Evolutionary conservation across 1,284 basidiomycete genomes (phyloP), one percentile per base, ranked within the genome.

Genomic region (Uromyces viciae-fabae): DNA sequence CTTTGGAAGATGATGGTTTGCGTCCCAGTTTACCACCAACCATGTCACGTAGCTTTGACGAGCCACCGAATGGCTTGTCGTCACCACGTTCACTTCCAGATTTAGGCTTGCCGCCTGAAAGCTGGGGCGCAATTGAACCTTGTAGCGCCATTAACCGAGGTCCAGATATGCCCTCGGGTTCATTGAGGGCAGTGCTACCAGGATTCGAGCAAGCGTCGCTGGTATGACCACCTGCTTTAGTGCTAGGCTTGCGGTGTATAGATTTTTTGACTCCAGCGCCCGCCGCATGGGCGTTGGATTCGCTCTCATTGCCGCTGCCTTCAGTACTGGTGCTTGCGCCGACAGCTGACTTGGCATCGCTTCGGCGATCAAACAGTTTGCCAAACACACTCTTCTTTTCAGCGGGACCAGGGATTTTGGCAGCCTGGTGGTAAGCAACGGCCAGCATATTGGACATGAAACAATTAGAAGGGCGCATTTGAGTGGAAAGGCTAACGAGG

Each of bases 371-470:
- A 31, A 84, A 84, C 2, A 84, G 72, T 71, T 84, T 84, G 52
- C 83, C 83, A 58, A 84, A 84, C 1, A 84, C 82, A 28, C 82
- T 81, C 83, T 83, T 54, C 58, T 38, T 52, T 71, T 79, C 78
- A 31, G 56, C 19, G 2, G 28, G 19, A n/a, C 28, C 64, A 22
- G 36, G 43, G 42, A 33, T n/a, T 56, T 66, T 68, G 25, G 71
- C 22, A 42, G n/a, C 0, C 46, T 52, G 28, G 14, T n/a, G 3
- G 58, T 14, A 38, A 19, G 19, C 43, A 52, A n/a, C 69, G 66
- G 68, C 75, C 58, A 54, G 25, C 49, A 19, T 60, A n/a, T 56
- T n/a, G n/a, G n/a, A n/a, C n/a, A n/a, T n/a, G n/a, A 19, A 22
- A 31, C 9, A 43, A 64, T 25, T 52, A 14, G 3, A 42, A 40